Percentiles rank a stretch among this genome's conserved stretches.
These are phyloP conservation scores for Geotrichum histeridarum DNA, from an alignment of 1,139 yeast genomes.

Conservation along the genomic window DNA sequence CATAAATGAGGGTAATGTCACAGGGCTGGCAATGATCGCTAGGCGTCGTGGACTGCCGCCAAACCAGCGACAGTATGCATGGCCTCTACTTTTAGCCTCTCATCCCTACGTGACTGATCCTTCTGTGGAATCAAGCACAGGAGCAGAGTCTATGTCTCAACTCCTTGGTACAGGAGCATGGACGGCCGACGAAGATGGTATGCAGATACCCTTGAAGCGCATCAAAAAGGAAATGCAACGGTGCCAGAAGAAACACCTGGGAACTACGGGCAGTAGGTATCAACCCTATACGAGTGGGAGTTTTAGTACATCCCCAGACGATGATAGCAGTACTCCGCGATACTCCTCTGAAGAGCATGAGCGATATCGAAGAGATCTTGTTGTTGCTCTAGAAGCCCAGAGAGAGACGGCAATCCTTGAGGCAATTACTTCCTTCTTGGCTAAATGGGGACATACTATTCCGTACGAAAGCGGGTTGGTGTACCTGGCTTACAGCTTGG, in stretches of 20 bases:
- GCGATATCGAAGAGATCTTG: neutral
- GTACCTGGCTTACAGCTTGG: conserved; percentile 82
- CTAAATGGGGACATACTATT: conserved; percentile 72
- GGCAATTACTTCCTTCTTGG: conserved; percentile 58
- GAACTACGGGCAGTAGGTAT: too few species aligned
- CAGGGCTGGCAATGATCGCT: conserved; percentile 71
- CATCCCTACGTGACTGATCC: conserved; percentile 73
- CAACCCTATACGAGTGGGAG: too few species aligned
- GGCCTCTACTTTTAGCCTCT: conserved; percentile 76
- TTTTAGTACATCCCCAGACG: neutral
- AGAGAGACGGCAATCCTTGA: conserved; percentile 44
- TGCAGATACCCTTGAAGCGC: conserved; percentile 27
- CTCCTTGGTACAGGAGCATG: too few species aligned
- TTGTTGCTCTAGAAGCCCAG: neutral
- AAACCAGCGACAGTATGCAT: conserved; percentile 63
- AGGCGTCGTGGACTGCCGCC: conserved; percentile 86
- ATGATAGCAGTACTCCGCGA: neutral
- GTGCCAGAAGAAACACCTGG: conserved; percentile 22
- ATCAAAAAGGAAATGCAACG: conserved; percentile 34
- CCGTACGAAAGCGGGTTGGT: conserved; percentile 77
- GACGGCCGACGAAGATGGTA: too few species aligned
- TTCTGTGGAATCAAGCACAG: conserved; percentile 18
- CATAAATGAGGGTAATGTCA: conserved; percentile 50
- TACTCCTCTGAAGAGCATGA: neutral
- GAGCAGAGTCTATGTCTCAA: too few species aligned